These are phyloP conservation scores for Hygrophila difformis DNA, from an alignment of 257 asterid species.

Conservation along the genomic window DNA sequence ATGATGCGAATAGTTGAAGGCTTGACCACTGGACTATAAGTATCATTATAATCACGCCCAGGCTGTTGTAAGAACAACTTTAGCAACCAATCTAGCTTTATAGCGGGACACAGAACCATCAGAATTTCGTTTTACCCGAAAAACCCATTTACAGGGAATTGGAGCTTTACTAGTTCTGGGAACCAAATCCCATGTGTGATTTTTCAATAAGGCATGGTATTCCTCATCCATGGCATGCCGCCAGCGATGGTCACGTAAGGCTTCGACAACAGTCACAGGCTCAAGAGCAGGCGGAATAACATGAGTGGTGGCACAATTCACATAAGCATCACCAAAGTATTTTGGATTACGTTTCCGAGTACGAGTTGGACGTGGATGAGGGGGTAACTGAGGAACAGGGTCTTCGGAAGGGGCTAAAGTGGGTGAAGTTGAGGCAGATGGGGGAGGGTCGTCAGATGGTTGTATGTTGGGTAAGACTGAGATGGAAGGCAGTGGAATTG, in stretches of 20 bases:
- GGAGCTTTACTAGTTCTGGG: neutral
- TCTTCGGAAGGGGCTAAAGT: neutral
- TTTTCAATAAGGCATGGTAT: neutral
- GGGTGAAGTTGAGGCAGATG: neutral
- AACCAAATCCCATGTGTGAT: constrained; percentile 6
- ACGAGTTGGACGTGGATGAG: neutral
- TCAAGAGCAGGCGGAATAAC: neutral
- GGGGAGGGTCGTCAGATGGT: too few relatives aligned
- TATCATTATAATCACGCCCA: neutral
- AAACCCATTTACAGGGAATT: neutral
- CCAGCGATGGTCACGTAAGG: neutral
- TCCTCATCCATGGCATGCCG: constrained; percentile 7
- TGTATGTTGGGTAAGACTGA: too few relatives aligned
- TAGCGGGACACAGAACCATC: constrained; percentile 1
- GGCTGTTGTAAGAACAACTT: neutral
- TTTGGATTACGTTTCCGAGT: neutral
- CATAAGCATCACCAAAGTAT: neutral
- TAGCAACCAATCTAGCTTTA: constrained; percentile 5
- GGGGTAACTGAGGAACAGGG: too few relatives aligned
- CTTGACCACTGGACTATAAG: constrained; percentile 4
- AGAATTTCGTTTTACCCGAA: neutral
- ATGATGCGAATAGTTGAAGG: neutral
- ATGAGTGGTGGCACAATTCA: neutral
- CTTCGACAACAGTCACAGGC: neutral
- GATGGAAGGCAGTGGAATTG: too few relatives aligned